A percentile compares a stretch with the other conserved stretches of the same genome.
phyloP scores from a whole-genome alignment of 257 asterid genomes.

The Datura wrightii region DNA sequence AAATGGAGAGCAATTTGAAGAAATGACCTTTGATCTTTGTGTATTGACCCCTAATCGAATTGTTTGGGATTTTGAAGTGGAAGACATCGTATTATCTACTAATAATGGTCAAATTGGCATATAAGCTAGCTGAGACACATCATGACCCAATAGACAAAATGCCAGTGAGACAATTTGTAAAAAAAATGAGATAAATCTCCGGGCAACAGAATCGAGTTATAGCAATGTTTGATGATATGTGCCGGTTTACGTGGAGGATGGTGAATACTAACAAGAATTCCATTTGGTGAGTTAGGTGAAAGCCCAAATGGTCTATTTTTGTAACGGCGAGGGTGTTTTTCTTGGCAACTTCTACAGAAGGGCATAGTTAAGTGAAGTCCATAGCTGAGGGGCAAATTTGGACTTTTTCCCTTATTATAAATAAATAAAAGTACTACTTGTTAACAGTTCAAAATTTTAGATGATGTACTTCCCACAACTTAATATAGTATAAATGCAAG shows the following conservation, averaged over 20 bases:
- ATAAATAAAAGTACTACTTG: background rate
- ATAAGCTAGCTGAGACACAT: slow-evolving; percentile 9
- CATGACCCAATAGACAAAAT: slow-evolving; percentile 1
- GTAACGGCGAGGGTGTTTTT: background rate
- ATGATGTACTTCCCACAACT: slow-evolving; percentile 5
- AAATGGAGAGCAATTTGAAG: background rate
- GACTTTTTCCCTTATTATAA: background rate
- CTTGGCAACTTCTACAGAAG: background rate
- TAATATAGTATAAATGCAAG: background rate
- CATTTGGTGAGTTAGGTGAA: background rate
- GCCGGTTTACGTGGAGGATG: slow-evolving; percentile 24
- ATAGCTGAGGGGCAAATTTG: background rate
- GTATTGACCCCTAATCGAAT: slow-evolving; percentile 4
- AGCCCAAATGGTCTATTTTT: background rate
- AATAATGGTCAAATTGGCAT: slow-evolving; percentile 4
- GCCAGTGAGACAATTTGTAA: background rate
- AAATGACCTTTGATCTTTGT: background rate
- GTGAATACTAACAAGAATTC: slow-evolving; percentile 1
- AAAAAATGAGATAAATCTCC: slow-evolving; percentile 23
- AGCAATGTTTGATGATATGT: background rate
- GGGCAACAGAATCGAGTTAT: background rate
- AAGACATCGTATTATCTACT: background rate
- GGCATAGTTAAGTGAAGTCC: slow-evolving; percentile 11
- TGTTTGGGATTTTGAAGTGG: slow-evolving; percentile 4
- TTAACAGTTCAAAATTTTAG: background rate